phyloP scores from a whole-genome alignment of 441 rosid species.

The Populus hybrid region DNA sequence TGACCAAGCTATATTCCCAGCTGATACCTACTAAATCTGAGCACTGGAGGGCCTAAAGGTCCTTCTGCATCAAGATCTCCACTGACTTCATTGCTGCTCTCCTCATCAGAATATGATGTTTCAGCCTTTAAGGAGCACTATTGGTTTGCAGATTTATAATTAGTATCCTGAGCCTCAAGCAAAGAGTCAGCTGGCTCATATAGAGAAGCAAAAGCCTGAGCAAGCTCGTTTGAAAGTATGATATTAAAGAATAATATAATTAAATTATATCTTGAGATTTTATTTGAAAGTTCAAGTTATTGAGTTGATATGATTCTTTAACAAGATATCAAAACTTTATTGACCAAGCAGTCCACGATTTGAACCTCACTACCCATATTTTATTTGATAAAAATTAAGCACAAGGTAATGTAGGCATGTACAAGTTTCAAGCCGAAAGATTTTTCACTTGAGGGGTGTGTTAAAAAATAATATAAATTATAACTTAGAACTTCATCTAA shows the following conservation, averaged over 20 bases:
- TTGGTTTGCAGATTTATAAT: constrained; percentile 49
- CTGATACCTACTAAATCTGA: constrained; percentile 74
- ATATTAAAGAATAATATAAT: too few species aligned
- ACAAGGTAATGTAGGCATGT: too few species aligned
- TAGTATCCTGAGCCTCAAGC: constrained; percentile 64
- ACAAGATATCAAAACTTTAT: rapidly evolving
- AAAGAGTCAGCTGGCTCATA: constrained; percentile 63
- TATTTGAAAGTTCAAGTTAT: too few species aligned
- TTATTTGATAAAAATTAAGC: too few species aligned
- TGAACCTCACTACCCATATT: rapidly evolving
- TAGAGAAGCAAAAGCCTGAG: constrained; percentile 88
- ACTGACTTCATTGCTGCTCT: constrained; percentile 16
- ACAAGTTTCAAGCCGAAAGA: too few species aligned
- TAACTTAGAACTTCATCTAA: too few species aligned
- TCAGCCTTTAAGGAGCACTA: constrained; percentile 40
- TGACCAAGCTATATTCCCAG: constrained; percentile 92
- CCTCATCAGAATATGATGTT: constrained; percentile 31
- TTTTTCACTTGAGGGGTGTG: rapidly evolving
- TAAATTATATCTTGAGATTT: too few species aligned
- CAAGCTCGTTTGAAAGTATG: too few species aligned
- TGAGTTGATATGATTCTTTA: too few species aligned
- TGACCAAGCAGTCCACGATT: rapidly evolving
- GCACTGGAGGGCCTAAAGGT: constrained; percentile 37
- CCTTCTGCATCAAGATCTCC: constrained; percentile 23
- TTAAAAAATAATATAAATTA: too few species aligned